These are phyloP conservation scores for Cyclostephanos invisitatus DNA, from an alignment of 108 stramenopile genomes.

Conservation along the genomic window DNA sequence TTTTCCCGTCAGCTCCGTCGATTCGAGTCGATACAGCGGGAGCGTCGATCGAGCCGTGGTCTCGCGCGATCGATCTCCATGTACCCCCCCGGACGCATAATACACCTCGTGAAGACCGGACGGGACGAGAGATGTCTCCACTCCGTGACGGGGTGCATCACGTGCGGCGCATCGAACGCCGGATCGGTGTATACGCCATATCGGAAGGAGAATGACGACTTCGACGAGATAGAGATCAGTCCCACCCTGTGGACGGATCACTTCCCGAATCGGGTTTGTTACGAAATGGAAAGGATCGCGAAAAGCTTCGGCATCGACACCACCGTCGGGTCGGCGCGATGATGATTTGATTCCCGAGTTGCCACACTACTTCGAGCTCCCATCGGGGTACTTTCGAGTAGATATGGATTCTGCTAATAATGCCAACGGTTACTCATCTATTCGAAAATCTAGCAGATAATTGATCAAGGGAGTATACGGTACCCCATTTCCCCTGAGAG, in stretches of 20 bases:
- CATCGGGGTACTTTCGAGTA: background rate
- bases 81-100: slow-evolving; percentile 83
- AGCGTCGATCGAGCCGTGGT: slow-evolving; percentile 66
- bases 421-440: no score
- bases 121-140: slow-evolving; percentile 58
- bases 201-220: slow-evolving; percentile 79
- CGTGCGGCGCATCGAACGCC: slow-evolving; percentile 74
- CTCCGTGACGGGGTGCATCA: slow-evolving; percentile 54
- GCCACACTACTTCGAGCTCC: no score
- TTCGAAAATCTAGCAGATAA: slow-evolving; percentile 6
- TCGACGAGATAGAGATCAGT: slow-evolving; percentile 85
- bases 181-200: slow-evolving; percentile 78
- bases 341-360: background rate
- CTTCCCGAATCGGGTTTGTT: slow-evolving; percentile 80
- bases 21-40: slow-evolving; percentile 67
- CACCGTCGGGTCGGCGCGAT: background rate
- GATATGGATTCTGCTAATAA: no score
- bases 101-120: slow-evolving; percentile 86
- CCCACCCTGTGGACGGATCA: slow-evolving; percentile 91
- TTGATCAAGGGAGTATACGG: slow-evolving; percentile 10
- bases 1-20: slow-evolving; percentile 71
- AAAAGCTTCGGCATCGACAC: slow-evolving; percentile 44
- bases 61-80: slow-evolving; percentile 47
- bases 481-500: background rate
- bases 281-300: slow-evolving; percentile 62